phyloP scores from a whole-genome alignment of 2,329 filamentous ascomycete genomes.

The Cyanodermella asteris region DNA sequence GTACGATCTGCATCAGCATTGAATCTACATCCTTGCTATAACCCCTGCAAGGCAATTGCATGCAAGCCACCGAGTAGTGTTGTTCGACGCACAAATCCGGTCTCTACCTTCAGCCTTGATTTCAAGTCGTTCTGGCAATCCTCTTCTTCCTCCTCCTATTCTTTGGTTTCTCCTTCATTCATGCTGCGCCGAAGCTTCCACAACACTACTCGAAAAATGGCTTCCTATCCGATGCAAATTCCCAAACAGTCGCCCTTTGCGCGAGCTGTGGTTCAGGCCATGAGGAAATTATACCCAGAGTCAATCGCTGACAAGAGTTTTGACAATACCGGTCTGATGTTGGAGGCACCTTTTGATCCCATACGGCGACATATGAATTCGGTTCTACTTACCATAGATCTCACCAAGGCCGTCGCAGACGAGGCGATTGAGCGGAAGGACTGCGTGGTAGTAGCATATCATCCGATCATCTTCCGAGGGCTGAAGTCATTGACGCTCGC shows the following conservation, averaged over 20 bases:
- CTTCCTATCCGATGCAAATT: constrained; percentile 11
- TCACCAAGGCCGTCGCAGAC: constrained; percentile 70
- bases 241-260: constrained; percentile 36
- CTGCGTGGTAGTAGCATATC: constrained; percentile 73
- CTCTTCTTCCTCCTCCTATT: too few relatives aligned
- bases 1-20: too few relatives aligned
- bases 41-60: too few relatives aligned
- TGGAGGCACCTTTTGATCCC: constrained; percentile 44
- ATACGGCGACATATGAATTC: constrained; percentile 37
- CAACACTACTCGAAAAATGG: constrained; percentile 15
- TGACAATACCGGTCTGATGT: constrained; percentile 80
- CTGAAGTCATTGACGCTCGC: constrained; percentile 70
- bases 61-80: too few relatives aligned
- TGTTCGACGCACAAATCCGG: too few relatives aligned
- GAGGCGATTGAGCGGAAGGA: constrained; percentile 63
- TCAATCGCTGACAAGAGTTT: constrained; percentile 72
- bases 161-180: too few relatives aligned
- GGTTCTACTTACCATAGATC: constrained; percentile 67
- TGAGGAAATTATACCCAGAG: constrained; percentile 72
- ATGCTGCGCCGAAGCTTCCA: constrained; percentile 11
- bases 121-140: too few relatives aligned
- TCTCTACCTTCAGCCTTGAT: too few relatives aligned
- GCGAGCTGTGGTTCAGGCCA: constrained; percentile 48
- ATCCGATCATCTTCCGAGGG: constrained; percentile 89
- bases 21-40: too few relatives aligned